Evolutionary conservation across 305 asterid species (phyloP).

Genomic region (Lippia alba): DNA sequence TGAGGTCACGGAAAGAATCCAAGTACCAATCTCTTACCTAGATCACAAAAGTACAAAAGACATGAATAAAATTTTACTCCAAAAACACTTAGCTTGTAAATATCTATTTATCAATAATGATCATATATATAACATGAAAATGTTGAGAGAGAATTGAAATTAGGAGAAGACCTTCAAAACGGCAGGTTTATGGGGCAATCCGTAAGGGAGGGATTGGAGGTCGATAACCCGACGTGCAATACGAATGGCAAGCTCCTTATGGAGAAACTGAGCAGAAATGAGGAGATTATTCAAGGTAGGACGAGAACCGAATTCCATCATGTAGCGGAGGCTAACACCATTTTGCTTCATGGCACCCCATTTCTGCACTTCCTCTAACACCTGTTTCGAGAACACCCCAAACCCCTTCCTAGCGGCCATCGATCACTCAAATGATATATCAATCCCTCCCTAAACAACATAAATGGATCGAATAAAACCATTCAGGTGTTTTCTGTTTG

Average conservation of each 20-base stretch:
- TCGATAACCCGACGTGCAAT: conserved; percentile 89
- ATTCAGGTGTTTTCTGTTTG: too few relatives aligned
- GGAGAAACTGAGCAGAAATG: conserved; percentile 86
- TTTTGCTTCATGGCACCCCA: conserved; percentile 88
- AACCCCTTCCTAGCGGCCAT: conserved; percentile 82
- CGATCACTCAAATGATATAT: background rate
- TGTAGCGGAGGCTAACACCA: conserved; percentile 90
- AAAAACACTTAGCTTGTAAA: too few relatives aligned
- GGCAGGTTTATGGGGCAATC: conserved; percentile 79
- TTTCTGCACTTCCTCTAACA: conserved; percentile 70
- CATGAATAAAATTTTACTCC: background rate
- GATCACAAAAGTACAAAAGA: conserved; percentile 10
- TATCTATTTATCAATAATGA: too few relatives aligned
- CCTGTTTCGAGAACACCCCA: conserved; percentile 57
- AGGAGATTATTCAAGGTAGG: conserved; percentile 74
- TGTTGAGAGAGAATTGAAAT: background rate
- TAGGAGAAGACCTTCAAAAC: conserved; percentile 60
- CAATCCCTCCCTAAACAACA: conserved; percentile 22
- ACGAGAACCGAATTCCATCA: conserved; percentile 91
- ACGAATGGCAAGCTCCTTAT: conserved; percentile 84
- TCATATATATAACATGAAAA: conserved; percentile 2
- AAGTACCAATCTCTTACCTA: conserved; percentile 98
- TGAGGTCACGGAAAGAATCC: conserved; percentile 94
- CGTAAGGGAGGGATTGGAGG: conserved; percentile 77
- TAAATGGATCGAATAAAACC: background rate